phyloP scores from a whole-genome alignment of 73 alveolate species.

The Stentor roeselii region DNA sequence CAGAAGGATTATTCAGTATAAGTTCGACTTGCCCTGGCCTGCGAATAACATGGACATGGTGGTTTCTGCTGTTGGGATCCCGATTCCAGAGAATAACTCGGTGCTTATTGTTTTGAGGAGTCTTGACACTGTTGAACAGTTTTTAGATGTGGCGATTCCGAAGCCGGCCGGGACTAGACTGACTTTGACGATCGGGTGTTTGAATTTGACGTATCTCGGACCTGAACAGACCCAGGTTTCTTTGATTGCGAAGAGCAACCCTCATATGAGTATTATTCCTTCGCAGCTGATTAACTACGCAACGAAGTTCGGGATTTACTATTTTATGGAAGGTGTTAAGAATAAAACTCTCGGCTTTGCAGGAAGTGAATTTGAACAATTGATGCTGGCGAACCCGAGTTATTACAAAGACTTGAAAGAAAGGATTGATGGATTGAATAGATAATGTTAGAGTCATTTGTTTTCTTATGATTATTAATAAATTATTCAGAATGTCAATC shows the following conservation, averaged over 20 bases:
- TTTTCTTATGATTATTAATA: background rate
- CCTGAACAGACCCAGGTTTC: conserved; percentile 15
- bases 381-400: background rate
- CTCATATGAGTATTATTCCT: background rate
- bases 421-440: background rate
- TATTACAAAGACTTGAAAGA: background rate
- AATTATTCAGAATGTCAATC: background rate
- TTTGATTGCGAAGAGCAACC: conserved; percentile 6
- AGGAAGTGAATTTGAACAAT: background rate
- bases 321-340: conserved; percentile 13
- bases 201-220: background rate
- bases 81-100: conserved; percentile 8
- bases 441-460: too few species aligned
- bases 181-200: conserved; percentile 9
- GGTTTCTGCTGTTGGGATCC: conserved; percentile 18
- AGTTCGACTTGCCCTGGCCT: conserved; percentile 14
- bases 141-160: background rate
- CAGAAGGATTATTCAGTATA: conserved; percentile 16
- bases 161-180: background rate
- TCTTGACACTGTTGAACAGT: background rate
- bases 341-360: background rate
- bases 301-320: background rate
- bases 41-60: background rate
- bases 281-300: background rate
- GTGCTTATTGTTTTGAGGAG: background rate